phyloP scores from a whole-genome alignment of 2,329 filamentous ascomycete genomes.

The Nigrospora sphaerica region DNA sequence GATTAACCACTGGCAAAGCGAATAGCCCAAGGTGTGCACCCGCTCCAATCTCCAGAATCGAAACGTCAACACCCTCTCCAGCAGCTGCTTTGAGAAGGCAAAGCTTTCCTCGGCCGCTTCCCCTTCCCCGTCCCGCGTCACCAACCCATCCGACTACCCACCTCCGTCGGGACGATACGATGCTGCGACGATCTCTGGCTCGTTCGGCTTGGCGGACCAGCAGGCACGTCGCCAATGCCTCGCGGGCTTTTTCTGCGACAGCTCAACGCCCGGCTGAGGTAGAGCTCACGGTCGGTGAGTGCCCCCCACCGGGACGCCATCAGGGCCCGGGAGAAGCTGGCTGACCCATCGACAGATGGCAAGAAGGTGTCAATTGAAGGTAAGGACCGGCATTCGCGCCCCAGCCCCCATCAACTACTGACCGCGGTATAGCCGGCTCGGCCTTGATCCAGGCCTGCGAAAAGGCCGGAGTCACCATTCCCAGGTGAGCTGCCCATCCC shows the following conservation, averaged over 20 bases:
- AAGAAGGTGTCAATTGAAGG: slow-evolving; percentile 98
- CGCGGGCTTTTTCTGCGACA: slow-evolving; percentile 77
- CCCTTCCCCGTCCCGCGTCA: slow-evolving; percentile 11
- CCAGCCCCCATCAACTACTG: slow-evolving; percentile 17
- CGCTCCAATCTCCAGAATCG: not conserved
- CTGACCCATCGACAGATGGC: slow-evolving; percentile 59
- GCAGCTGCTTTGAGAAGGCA: not conserved
- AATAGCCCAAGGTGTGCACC: no score
- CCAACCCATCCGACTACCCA: slow-evolving; percentile 29
- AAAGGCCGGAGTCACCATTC: slow-evolving; percentile 86
- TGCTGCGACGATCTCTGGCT: slow-evolving; percentile 62
- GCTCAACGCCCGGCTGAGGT: slow-evolving; percentile 79
- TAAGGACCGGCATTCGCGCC: slow-evolving; percentile 31
- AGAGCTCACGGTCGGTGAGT: slow-evolving; percentile 87
- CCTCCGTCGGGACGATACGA: slow-evolving; percentile 54
- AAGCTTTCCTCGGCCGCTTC: slow-evolving; percentile 15
- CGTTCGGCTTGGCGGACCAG: slow-evolving; percentile 62
- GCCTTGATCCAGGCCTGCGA: slow-evolving; percentile 98
- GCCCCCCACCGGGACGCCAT: slow-evolving; percentile 14
- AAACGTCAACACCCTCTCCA: slow-evolving; percentile 6
- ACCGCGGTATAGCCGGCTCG: slow-evolving; percentile 67
- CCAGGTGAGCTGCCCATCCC: slow-evolving; percentile 52
- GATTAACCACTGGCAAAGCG: no score
- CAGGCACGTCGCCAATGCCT: slow-evolving; percentile 51
- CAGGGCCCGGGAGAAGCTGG: slow-evolving; percentile 6